Percentiles rank a stretch among this genome's conserved stretches.
These are phyloP conservation scores for Bretziella fagacearum DNA, from an alignment of 2,329 filamentous ascomycete genomes.

Conservation along the genomic window DNA sequence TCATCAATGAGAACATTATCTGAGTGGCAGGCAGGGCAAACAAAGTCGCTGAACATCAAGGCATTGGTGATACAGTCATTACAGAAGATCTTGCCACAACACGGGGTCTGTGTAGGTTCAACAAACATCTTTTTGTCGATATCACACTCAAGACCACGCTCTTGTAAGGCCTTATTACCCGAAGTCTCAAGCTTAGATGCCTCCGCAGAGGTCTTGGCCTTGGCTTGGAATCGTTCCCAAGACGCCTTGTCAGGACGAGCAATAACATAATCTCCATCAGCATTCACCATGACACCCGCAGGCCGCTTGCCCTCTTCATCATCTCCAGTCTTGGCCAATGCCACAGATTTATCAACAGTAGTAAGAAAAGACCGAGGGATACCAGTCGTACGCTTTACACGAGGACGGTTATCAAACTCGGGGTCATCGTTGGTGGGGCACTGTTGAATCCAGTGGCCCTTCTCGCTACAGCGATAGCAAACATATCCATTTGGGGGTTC, in stretches of 20 bases:
- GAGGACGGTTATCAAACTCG: constrained; percentile 80
- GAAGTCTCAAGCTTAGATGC: constrained; percentile 61
- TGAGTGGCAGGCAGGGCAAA: constrained; percentile 80
- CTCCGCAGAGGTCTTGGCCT: constrained; percentile 70
- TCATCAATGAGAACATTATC: constrained; percentile 90
- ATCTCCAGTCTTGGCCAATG: constrained; percentile 54
- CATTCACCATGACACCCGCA: constrained; percentile 91
- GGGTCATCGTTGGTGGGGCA: constrained; percentile 98
- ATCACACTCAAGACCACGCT: constrained; percentile 77
- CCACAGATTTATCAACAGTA: constrained; percentile 79
- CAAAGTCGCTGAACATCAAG: constrained; percentile 93
- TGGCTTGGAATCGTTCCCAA: constrained; percentile 95
- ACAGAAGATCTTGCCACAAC: constrained; percentile 96
- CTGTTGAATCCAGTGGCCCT: constrained; percentile 98
- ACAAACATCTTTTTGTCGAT: constrained; percentile 97
- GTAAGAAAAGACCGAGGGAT: constrained; percentile 92
- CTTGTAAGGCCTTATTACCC: constrained; percentile 72
- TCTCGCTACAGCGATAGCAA: constrained; percentile 90
- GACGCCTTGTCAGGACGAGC: constrained; percentile 87
- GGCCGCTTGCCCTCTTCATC: constrained; percentile 67
- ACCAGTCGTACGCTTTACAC: constrained; percentile 90
- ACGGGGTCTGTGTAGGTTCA: constrained; percentile 97
- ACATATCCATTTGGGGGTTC: constrained; percentile 88
- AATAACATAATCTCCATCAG: constrained; percentile 93
- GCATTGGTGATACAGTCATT: constrained; percentile 99